Base-by-base conservation (phyloP, 352 stramenopile species). In the Blastocystis sp. region DNA sequence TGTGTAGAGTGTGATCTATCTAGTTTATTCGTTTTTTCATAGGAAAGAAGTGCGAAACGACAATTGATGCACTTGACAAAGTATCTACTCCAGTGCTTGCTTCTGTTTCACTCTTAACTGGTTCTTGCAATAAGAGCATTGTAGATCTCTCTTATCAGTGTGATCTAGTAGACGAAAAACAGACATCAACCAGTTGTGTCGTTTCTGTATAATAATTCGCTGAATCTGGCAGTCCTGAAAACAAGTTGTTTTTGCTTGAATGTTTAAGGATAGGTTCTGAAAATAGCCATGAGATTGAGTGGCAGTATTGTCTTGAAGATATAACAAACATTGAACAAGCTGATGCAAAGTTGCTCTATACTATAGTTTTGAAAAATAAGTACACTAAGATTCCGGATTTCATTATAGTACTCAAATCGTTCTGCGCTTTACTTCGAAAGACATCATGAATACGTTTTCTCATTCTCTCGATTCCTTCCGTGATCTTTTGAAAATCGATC, bases 1-100 rank as follows among this genome's bases (percentile, higher is more conserved):
- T 61, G 29, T 77, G 39, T 53, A 23, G 23, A 56, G 54, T 45
- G 34, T 77, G 43, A 15, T 53, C 15, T 39, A 34, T 45, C 5
- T 66, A 84, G 73, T 68, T 29, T 66, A 37, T 84, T 23, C 73
- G 73, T n/a, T 84, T 66, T 84, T 47, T 84, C 54, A 37, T 68
- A 13, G 37, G 23, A 41, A 84, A 68, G 37, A 69, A 47, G 29
- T 37, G 20, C 4, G 66, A 77, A 55, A 61, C 66, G 5, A 26
- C n/a, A 18, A n/a, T 77, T 18, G 7, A 47, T 6, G 50, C 29
- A 29, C 20, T 77, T 6, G 34, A 77, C 7, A 41, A 55, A 4
- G 50, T 55, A 29, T 59, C 66, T 3, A 39, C 29, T 54, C 29
- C 29, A 34, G 29, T 34, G 29, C 29, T 34, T 34, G 29, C 29